Base-by-base conservation (phyloP, 2,329 filamentous ascomycete species). In the Clarireedia paspali region DNA sequence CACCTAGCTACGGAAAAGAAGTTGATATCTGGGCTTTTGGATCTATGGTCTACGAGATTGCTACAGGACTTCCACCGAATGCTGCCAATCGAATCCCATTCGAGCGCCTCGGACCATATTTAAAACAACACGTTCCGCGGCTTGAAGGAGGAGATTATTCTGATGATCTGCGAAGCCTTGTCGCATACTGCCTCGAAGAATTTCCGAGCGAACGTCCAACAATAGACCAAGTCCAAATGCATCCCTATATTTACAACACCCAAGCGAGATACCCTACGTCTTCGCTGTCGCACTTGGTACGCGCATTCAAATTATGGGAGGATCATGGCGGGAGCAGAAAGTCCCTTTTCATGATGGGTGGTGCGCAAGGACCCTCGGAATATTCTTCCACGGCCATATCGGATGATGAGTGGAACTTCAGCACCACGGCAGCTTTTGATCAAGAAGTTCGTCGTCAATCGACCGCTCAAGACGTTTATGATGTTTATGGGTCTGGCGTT, bases 11-110 rank as follows among this genome's bases (percentile, higher is more conserved):
- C 67, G 85, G 85, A 57, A 85, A 83, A 14, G 84, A 87, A 65
- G 83, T 87, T 45, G 89, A 94, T 64, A 90, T 91, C 50, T 94
- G 89, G 89, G 88, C 89, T 2, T 91, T 89, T 67, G 89, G 89
- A 1, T 87, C 88, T 59, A 87, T 91, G 69, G 77, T 90, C 1
- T 90, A 83, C 64, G 89, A 94, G 70, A 88, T 92, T 70, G 88
- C 89, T 1, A 89, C 86, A 4, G 89, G 89, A 1, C 74, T 85
- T 17, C 88, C 88, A 2, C 89, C 89, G 0, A 87, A 88, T 62
- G 83, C 81, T 44, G 74, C 75, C 45, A 76, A 81, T 47, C 80
- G 75, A 59, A 75, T 75, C 62, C 68, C 61, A 60, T 70, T 65
- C 38, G 74, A 77, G 47, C 70, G 78, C 38, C 73, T 76, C 7